A percentile compares a stretch with the other conserved stretches of the same genome.
Conservation (phyloP, 352 stramenopile species). For the Achlya hypogyna region DNA sequence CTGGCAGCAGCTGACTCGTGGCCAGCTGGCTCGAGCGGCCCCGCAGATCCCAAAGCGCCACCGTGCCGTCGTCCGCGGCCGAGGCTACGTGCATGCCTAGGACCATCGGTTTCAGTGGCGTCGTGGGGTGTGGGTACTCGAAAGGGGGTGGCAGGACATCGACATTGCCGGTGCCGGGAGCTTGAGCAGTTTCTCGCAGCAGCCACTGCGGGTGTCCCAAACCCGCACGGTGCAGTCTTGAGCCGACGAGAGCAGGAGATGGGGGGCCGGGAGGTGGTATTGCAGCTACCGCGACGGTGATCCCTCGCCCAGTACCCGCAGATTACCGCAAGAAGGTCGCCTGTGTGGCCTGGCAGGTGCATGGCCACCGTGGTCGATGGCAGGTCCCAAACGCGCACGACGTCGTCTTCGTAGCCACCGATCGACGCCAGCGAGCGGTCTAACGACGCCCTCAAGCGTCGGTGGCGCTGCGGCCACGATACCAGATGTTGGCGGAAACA, state of each 20-base stretch:
- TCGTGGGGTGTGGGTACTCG: not conserved
- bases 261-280: not conserved
- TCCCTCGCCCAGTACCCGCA: not conserved
- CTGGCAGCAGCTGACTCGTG: slow-evolving; percentile 28
- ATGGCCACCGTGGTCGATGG: not conserved
- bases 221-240: slow-evolving; percentile 53
- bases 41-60: slow-evolving; percentile 60
- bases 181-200: slow-evolving; percentile 44
- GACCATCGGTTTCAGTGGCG: not conserved
- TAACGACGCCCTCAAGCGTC: not conserved
- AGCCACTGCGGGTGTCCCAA: slow-evolving; percentile 50
- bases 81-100: slow-evolving; percentile 30
- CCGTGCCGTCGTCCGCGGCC: slow-evolving; percentile 49
- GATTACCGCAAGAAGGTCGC: slow-evolving; percentile 31
- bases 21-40: slow-evolving; percentile 24
- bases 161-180: slow-evolving; percentile 29
- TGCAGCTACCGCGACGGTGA: not conserved
- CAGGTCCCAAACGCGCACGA: slow-evolving; percentile 12
- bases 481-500: not conserved
- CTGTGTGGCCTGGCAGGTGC: slow-evolving; percentile 50
- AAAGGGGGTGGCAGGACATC: slow-evolving; percentile 37
- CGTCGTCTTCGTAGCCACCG: not conserved
- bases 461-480: not conserved
- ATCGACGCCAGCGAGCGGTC: not conserved
- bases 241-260: slow-evolving; percentile 30